Base-by-base conservation (phyloP, 2,329 filamentous ascomycete genomes). In the Colletotrichum caudatum region DNA sequence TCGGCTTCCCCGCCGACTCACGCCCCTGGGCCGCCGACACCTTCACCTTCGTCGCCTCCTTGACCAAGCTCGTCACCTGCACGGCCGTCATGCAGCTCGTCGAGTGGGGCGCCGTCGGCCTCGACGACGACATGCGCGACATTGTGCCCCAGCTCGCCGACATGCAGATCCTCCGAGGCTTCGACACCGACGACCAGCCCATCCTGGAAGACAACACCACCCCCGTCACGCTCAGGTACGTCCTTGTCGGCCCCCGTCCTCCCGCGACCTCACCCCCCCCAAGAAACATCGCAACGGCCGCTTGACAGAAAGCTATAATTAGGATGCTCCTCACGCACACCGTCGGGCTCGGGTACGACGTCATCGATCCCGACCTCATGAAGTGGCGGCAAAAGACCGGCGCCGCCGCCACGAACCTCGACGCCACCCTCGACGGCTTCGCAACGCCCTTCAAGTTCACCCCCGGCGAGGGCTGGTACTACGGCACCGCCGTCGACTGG, bases 281-380 rank as follows among this genome's bases (percentile, higher is more conserved):
- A 7, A 4, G 5, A 4, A 29, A 29, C 29, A 29, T 4, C 3
- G 14, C 2, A 11, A 39, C 14, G 12, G 8, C 6, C 5, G 20
- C 64, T 67, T 71, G 41, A 71, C 58, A 33, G 11, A 11, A n/a
- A 1, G 39, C 39, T 2, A 3, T 8, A 3, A 3, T 35, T 35
- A 81, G 80, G 9, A 79, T 80, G 29, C 80, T 89, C 0, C 80
- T 89, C 3, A 85, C 84, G 0, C 87, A 89, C 75, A 84, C 85
- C 0, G 78, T 81, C 7, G 87, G 87, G 2, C 69, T 87, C 0
- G 80, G 78, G 1, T 85, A 87, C 74, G 84, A 86, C 54, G 48
- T 79, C 16, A 76, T 78, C 20, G 80, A 86, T 61, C 80, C 84
- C 0, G 78, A 81, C 7, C 76, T 85, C 1, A 66, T 74, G 0